Evolutionary conservation across 148 eudicot genomes (phyloP).

Genomic region (Chenopodium quinoa): DNA sequence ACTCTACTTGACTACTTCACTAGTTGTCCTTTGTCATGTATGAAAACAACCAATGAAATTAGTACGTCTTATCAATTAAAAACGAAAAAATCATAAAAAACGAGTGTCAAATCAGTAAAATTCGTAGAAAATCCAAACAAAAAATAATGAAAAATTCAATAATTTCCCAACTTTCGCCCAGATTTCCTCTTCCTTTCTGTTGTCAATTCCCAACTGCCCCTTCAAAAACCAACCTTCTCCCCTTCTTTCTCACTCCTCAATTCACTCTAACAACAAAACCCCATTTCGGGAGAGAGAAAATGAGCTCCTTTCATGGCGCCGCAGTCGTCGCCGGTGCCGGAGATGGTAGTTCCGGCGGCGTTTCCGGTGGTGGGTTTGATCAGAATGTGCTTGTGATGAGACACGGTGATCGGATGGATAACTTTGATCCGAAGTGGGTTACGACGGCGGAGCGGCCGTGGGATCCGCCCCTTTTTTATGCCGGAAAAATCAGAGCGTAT

Average conservation of each 20-base stretch:
- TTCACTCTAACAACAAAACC: background rate
- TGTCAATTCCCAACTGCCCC: slow-evolving; percentile 25
- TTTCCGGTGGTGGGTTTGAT: background rate
- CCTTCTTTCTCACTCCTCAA: background rate
- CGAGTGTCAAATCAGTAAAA: too few species aligned
- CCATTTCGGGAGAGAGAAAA: background rate
- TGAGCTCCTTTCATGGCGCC: background rate
- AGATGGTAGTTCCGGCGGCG: background rate
- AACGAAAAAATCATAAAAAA: too few species aligned
- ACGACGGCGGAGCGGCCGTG: slow-evolving; percentile 62
- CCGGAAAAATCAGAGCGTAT: slow-evolving; percentile 55
- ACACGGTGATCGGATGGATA: slow-evolving; percentile 88
- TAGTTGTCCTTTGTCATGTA: too few species aligned
- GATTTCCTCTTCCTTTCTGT: slow-evolving; percentile 5
- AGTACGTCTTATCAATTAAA: too few species aligned
- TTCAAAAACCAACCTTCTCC: slow-evolving; percentile 14
- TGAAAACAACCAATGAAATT: too few species aligned
- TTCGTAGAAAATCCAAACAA: too few species aligned
- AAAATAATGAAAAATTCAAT: background rate
- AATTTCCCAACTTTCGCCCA: background rate
- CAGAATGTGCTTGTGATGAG: slow-evolving; percentile 84
- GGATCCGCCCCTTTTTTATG: slow-evolving; percentile 74
- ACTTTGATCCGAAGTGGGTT: slow-evolving; percentile 65
- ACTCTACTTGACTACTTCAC: too few species aligned
- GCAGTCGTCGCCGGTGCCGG: background rate